These are phyloP conservation scores for Saccharomyces hybrid DNA, from an alignment of 1,139 yeast species.

Conservation along the genomic window DNA sequence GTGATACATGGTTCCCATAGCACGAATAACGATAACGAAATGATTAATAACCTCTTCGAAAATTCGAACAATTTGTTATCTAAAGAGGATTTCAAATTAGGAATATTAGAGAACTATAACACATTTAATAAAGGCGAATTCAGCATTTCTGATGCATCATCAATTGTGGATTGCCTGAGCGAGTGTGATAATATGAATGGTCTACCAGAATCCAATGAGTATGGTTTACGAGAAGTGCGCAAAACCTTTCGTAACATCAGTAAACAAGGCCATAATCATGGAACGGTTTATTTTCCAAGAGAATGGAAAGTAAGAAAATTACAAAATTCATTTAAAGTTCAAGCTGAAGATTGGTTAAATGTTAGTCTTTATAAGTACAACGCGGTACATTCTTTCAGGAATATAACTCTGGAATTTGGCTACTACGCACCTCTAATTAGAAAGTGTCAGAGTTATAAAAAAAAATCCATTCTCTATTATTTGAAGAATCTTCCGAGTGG, in stretches of 20 bases:
- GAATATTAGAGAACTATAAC: constrained; percentile 40
- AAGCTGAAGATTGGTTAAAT: constrained; percentile 29
- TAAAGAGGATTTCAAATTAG: constrained; percentile 33
- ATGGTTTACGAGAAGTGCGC: constrained; percentile 11
- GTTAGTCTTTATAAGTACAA: constrained; percentile 25
- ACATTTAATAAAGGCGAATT: constrained; percentile 29
- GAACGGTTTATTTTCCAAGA: constrained; percentile 32
- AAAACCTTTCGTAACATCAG: background rate
- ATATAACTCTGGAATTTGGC: constrained; percentile 43
- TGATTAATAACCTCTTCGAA: constrained; percentile 33
- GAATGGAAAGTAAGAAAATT: constrained; percentile 32
- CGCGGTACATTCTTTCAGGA: constrained; percentile 28
- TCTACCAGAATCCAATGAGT: constrained; percentile 24
- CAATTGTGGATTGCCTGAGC: constrained; percentile 30
- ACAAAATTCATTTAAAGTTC: constrained; percentile 21
- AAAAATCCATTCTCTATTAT: constrained; percentile 32
- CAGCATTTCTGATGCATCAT: constrained; percentile 20
- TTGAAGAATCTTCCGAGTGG: constrained; percentile 8
- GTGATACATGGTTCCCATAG: constrained; percentile 48
- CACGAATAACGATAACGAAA: constrained; percentile 25
- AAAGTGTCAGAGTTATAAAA: constrained; percentile 27
- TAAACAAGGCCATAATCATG: constrained; percentile 12
- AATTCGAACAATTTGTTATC: constrained; percentile 30
- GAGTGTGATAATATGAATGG: constrained; percentile 23
- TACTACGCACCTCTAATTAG: constrained; percentile 44